phyloP scores from a whole-genome alignment of 257 asterid species.

The Nicotiana tabacum region DNA sequence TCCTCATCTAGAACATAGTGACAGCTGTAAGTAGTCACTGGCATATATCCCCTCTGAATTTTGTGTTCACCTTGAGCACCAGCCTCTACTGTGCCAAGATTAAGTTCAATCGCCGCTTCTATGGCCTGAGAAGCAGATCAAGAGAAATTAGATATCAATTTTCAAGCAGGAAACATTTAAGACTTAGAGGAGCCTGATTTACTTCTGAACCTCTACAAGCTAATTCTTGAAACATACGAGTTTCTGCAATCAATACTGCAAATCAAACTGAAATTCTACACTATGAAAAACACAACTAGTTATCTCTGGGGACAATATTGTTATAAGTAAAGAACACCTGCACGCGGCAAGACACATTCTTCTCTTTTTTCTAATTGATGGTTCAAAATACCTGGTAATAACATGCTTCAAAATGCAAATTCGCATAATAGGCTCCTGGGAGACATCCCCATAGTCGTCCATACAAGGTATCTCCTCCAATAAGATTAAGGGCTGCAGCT shows the following conservation, averaged over 20 bases:
- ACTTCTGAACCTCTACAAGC: background rate
- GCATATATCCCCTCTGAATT: slow-evolving; percentile 93
- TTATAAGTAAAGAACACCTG: background rate
- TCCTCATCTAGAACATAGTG: slow-evolving; percentile 75
- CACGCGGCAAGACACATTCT: background rate
- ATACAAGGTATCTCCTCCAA: slow-evolving; percentile 83
- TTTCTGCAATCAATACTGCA: background rate
- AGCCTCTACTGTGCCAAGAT: slow-evolving; percentile 83
- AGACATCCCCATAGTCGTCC: slow-evolving; percentile 99
- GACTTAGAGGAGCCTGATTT: background rate
- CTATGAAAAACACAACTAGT: background rate
- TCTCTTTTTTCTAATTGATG: background rate
- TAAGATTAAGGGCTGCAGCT: slow-evolving; percentile 87
- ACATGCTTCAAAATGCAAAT: slow-evolving; percentile 95
- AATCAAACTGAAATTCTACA: background rate
- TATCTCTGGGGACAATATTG: background rate
- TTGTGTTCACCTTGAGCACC: slow-evolving; percentile 99
- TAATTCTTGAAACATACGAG: background rate
- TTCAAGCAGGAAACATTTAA: slow-evolving; percentile 1
- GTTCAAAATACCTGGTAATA: slow-evolving; percentile 70
- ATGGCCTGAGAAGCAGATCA: slow-evolving; percentile 59
- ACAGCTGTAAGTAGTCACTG: slow-evolving; percentile 77
- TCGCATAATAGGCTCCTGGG: slow-evolving; percentile 78
- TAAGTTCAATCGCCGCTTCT: slow-evolving; percentile 90
- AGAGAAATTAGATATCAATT: background rate